phyloP scores from a whole-genome alignment of 176 grass and related monocot species.

The Eleusine coracana region DNA sequence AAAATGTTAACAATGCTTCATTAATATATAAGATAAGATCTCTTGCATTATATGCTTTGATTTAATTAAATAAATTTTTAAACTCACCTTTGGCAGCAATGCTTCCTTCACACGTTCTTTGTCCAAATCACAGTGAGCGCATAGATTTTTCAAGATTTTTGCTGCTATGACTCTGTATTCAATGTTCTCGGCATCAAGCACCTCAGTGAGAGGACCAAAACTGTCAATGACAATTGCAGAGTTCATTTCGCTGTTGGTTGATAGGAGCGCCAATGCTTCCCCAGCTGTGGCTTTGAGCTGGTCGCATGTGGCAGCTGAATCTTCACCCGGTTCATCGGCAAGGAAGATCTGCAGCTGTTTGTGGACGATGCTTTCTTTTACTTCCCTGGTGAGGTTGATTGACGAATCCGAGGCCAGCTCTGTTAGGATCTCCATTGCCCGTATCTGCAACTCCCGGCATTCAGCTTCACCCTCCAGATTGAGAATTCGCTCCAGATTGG shows the following conservation, averaged over 20 bases:
- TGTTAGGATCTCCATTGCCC: conserved; percentile 7
- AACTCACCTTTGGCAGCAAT: conserved; percentile 17
- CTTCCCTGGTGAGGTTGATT: background rate
- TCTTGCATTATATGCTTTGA: background rate
- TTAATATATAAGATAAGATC: too few species aligned
- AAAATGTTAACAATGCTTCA: too few species aligned
- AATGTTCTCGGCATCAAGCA: background rate
- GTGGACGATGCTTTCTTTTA: background rate
- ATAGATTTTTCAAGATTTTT: background rate
- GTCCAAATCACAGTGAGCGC: background rate
- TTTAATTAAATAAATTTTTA: background rate
- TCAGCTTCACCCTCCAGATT: background rate
- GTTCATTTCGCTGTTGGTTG: background rate
- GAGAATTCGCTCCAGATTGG: background rate
- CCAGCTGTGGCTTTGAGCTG: background rate
- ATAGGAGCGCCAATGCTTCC: background rate
- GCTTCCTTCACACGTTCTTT: too few species aligned
- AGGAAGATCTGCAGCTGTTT: conserved; percentile 14
- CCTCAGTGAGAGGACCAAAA: background rate
- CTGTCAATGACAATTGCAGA: background rate
- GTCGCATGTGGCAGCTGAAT: accelerated
- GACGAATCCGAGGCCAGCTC: background rate
- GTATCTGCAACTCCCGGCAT: background rate
- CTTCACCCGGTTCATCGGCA: background rate
- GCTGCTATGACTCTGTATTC: background rate